Conservation (phyloP, 2,329 filamentous ascomycete genomes). For the Aspergillus costaricaensis region DNA sequence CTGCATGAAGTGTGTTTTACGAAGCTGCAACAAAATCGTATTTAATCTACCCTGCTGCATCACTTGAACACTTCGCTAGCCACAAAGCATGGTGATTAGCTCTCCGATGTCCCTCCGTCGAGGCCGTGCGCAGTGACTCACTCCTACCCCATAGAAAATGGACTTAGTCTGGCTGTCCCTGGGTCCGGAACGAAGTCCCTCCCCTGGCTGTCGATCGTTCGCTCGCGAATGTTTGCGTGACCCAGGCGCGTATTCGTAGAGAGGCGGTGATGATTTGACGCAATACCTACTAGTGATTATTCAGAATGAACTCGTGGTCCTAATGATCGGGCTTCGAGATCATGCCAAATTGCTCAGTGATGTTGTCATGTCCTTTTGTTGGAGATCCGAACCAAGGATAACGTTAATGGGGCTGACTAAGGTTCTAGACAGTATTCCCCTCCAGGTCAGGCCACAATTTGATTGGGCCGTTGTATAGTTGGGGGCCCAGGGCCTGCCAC, state of each 20-base stretch:
- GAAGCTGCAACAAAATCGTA: neutral
- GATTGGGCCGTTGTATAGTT: constrained; percentile 16
- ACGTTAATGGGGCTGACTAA: constrained; percentile 9
- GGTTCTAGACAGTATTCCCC: constrained; percentile 13
- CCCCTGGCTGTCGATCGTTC: neutral
- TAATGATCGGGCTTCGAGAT: neutral
- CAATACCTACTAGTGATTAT: neutral
- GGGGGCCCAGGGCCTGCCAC: constrained; percentile 7
- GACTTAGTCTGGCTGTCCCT: neutral
- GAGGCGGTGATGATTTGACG: constrained; percentile 3
- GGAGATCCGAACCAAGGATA: constrained; percentile 10
- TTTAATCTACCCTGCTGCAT: constrained; percentile 1
- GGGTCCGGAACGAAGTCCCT: neutral
- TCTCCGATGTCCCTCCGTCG: neutral
- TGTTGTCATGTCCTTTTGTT: constrained; percentile 10
- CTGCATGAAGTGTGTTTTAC: neutral
- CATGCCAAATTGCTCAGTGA: constrained; percentile 9
- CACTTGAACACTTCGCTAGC: constrained; percentile 2
- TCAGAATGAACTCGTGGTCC: neutral
- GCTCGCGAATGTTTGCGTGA: neutral
- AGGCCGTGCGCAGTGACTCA: constrained; percentile 12
- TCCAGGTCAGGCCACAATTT: neutral
- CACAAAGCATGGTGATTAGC: neutral
- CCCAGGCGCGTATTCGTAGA: neutral
- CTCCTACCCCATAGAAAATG: neutral